Conservation (phyloP, 2,329 filamentous ascomycete species). For the Aspergillus chevalieri region DNA sequence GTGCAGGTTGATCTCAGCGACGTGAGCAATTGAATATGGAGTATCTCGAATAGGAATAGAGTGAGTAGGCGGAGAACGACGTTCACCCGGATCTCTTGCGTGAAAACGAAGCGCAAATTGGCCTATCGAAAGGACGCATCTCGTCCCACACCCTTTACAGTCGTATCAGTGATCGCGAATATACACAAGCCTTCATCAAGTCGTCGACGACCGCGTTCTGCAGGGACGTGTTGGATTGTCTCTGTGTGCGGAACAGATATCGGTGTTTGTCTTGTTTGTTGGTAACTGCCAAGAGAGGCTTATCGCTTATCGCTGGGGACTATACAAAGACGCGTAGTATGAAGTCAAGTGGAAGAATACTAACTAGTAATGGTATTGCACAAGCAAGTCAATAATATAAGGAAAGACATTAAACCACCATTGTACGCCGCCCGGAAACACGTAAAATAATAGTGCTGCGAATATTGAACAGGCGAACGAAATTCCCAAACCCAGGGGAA, state of each 20-base stretch:
- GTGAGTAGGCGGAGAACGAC: background rate
- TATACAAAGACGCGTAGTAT: background rate
- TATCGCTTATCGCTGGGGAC: background rate
- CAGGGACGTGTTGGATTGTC: background rate
- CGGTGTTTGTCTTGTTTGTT: slow-evolving; percentile 22
- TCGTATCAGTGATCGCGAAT: background rate
- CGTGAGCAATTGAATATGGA: background rate
- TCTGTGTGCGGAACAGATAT: slow-evolving; percentile 4
- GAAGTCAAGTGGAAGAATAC: background rate
- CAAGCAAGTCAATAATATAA: background rate
- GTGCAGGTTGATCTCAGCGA: background rate
- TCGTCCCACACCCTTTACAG: background rate
- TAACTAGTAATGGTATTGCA: background rate
- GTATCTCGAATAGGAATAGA: background rate
- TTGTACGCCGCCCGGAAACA: slow-evolving; percentile 13
- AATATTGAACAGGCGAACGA: slow-evolving; percentile 16
- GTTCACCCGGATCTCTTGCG: slow-evolving; percentile 3
- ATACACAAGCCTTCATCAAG: background rate
- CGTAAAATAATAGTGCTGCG: slow-evolving; percentile 4
- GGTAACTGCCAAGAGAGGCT: slow-evolving; percentile 11
- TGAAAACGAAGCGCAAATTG: slow-evolving; percentile 1
- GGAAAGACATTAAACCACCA: slow-evolving; percentile 10
- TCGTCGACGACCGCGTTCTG: background rate
- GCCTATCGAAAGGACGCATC: slow-evolving; percentile 1
- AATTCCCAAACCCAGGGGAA: slow-evolving; percentile 4